Evolutionary conservation across 2,329 filamentous ascomycete species (phyloP).

Genomic region (Nemania bipapillata): DNA sequence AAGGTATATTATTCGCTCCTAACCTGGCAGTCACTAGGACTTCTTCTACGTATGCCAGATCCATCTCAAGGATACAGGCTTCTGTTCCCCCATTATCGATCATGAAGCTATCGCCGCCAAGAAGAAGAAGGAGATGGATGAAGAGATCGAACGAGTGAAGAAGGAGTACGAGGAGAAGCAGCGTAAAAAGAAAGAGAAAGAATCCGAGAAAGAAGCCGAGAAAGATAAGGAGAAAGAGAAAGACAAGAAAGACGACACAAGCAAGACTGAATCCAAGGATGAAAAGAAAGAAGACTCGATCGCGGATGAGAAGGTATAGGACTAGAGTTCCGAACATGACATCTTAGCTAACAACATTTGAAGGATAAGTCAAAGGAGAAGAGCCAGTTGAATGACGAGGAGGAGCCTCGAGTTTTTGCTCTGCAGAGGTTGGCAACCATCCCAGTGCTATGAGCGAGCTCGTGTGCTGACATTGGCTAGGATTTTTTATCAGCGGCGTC

Average conservation of each 20-base stretch:
- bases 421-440: constrained; percentile 72
- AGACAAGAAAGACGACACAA: constrained; percentile 29
- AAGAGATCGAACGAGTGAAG: constrained; percentile 72
- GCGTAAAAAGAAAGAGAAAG: constrained; percentile 74
- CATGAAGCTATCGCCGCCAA: constrained; percentile 72
- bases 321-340: neutral
- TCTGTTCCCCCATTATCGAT: constrained; percentile 80
- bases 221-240: constrained; percentile 61
- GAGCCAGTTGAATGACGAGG: constrained; percentile 59
- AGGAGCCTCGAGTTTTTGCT: constrained; percentile 82
- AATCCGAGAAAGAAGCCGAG: constrained; percentile 65
- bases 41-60: constrained; percentile 90
- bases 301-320: constrained; percentile 48
- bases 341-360: constrained; percentile 13
- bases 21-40: constrained; percentile 61
- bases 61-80: constrained; percentile 84
- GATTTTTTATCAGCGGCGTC: constrained; percentile 84
- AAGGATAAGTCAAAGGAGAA: constrained; percentile 55
- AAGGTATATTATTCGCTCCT: neutral
- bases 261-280: constrained; percentile 42
- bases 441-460: neutral
- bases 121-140: constrained; percentile 72
- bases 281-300: constrained; percentile 57
- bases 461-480: constrained; percentile 60
- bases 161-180: constrained; percentile 82